Conservation (phyloP, 345 rosid genomes). For the Salix caprea region DNA sequence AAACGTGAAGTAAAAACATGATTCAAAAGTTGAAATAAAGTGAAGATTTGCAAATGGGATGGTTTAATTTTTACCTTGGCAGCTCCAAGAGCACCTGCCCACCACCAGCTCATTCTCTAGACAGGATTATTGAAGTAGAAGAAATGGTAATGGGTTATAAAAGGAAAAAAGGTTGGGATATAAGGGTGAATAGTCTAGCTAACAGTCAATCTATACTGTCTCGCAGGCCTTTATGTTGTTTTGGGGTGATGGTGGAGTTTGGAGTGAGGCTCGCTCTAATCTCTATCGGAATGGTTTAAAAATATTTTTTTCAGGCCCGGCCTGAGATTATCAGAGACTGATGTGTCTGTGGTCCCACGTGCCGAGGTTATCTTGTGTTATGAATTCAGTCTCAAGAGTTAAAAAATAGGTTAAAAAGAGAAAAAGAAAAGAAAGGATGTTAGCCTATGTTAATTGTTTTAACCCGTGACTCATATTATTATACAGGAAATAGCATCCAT, state of each 20-base stretch:
- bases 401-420: no score
- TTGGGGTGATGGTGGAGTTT: neutral
- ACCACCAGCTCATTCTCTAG: constrained; percentile 49
- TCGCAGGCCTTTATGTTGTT: neutral
- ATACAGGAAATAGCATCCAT: no score
- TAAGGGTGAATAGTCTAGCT: neutral
- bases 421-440: no score
- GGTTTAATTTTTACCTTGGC: constrained; percentile 30
- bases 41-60: neutral
- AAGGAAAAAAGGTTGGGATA: no score
- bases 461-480: no score
- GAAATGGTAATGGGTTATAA: no score
- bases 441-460: no score
- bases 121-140: neutral
- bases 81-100: constrained; percentile 54
- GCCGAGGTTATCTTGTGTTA: no score
- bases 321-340: neutral
- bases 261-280: no score
- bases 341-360: neutral
- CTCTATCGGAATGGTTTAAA: neutral
- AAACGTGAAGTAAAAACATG: neutral
- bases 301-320: neutral
- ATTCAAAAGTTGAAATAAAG: neutral
- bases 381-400: no score
- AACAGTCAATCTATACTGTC: neutral